Conservation (phyloP, 208 protist genomes). For the Perkinsela sp. region DNA sequence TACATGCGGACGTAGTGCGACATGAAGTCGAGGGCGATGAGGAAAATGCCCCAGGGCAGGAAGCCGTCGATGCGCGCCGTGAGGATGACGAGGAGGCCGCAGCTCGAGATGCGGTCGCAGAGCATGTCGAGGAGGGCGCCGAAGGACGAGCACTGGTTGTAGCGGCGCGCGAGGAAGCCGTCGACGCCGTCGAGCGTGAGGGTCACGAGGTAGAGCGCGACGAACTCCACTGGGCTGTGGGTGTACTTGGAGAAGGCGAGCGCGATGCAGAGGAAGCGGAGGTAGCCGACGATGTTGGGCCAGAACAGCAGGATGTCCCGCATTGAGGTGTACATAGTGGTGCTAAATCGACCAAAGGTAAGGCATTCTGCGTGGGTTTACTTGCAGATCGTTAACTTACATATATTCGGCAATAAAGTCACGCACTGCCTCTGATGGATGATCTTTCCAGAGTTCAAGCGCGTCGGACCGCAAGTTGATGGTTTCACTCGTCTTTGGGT, state of each 20-base stretch:
- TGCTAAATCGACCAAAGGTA: too few relatives aligned
- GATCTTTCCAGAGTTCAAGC: not conserved
- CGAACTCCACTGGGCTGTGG: conserved; percentile 23
- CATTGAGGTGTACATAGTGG: not conserved
- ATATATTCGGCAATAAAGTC: too few relatives aligned
- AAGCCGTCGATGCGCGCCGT: conserved; percentile 22
- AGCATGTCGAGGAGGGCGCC: conserved; percentile 76
- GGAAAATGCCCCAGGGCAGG: conserved; percentile 16
- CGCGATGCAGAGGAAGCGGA: conserved; percentile 27
- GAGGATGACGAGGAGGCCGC: conserved; percentile 54
- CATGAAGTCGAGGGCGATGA: conserved; percentile 58
- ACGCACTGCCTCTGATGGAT: not conserved
- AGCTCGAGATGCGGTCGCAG: conserved; percentile 62
- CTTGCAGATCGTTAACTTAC: too few relatives aligned
- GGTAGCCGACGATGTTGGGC: conserved; percentile 71
- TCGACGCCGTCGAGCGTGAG: conserved; percentile 65
- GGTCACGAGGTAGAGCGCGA: conserved; percentile 30
- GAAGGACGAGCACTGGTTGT: conserved; percentile 62
- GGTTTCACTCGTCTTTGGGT: not conserved
- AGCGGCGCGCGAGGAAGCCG: conserved; percentile 44
- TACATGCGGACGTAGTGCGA: conserved; percentile 79
- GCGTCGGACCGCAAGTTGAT: not conserved
- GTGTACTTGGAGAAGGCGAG: conserved; percentile 28
- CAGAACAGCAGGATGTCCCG: conserved; percentile 19
- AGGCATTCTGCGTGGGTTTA: too few relatives aligned